Evolutionary conservation across 352 stramenopile species (phyloP), one percentile per base, ranked within the genome.

Genomic region (Halophytophthora batemanensis): DNA sequence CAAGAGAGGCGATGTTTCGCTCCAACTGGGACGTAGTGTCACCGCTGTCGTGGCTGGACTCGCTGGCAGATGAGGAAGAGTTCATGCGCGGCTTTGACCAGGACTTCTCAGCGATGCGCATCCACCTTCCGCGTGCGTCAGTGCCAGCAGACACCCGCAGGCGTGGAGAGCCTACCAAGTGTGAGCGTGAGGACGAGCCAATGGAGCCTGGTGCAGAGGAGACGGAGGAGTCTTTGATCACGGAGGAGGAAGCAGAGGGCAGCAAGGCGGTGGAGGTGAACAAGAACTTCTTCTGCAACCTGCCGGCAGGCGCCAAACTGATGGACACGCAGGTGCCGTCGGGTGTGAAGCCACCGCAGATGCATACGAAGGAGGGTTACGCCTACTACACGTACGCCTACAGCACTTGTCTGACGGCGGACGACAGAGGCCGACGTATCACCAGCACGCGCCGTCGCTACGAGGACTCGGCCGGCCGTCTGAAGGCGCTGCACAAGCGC

Each of bases 361-460:
- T 56, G 34, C 72, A 73, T 44, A 75, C 72, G 25, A 77, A 75
- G 57, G 62, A 74, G 36, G 65, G 61, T 29, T 77, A 73, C 15
- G 53, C 69, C 19, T 89, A 64, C 62, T 74, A 54, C 45, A 77
- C 73, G 47, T 88, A 91, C 59, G 71, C 77, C 38, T 89, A 86
- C 67, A 87, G 61, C 53, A 77, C 60, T 33, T 86, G 76, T 53
- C 61, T 68, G 46, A 82, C 73, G 5, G 52, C 74, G 22, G 72
- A 83, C 42, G 76, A 86, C 56, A 55, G 69, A 3, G 64, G 64
- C 14, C 50, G 64, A 2, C 56, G 54, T 28, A 62, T 89, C 40
- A 64, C 69, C 48, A 91, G 77, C 52, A 82, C 64, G 35, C 76
- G 77, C 12, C 77, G 74, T 10, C 77, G 76, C 40, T 87, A 85